Percentiles rank a stretch among this genome's conserved stretches.
These are phyloP conservation scores for Sporobolomyces pararoseus DNA, from an alignment of 768 basidiomycete genomes.

Conservation along the genomic window DNA sequence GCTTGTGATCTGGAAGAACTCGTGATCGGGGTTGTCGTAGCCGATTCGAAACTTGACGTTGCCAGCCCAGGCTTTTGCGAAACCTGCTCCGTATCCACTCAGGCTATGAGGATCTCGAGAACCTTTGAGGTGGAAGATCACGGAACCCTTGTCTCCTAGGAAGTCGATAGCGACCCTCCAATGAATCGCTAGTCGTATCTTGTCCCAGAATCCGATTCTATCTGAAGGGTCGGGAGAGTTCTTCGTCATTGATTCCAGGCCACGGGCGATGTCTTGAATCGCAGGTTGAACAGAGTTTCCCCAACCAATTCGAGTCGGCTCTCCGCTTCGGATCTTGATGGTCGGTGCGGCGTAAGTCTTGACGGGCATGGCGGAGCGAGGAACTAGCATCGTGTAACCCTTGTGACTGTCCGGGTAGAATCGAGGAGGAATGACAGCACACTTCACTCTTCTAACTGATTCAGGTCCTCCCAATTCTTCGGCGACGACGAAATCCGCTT, in stretches of 20 bases:
- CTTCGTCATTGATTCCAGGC: constrained; percentile 74
- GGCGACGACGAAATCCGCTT: constrained; percentile 74
- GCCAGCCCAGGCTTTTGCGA: constrained; percentile 78
- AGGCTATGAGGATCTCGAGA: constrained; percentile 74
- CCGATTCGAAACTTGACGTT: constrained; percentile 67
- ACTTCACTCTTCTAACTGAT: constrained; percentile 53
- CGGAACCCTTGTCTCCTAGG: constrained; percentile 55
- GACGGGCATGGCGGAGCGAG: constrained; percentile 91
- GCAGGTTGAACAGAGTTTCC: constrained; percentile 80
- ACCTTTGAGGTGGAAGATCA: constrained; percentile 83
- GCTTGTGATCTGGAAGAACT: constrained; percentile 76
- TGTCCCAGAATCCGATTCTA: constrained; percentile 90
- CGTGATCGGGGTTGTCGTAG: constrained; percentile 64
- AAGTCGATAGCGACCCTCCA: constrained; percentile 72
- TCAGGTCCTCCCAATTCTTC: constrained; percentile 67
- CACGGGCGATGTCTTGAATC: constrained; percentile 77
- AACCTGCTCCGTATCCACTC: constrained; percentile 71
- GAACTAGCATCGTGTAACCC: constrained; percentile 53
- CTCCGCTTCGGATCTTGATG: constrained; percentile 63
- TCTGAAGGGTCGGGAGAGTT: constrained; percentile 76
- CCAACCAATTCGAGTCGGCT: constrained; percentile 76
- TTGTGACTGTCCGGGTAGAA: constrained; percentile 53
- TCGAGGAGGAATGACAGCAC: constrained; percentile 63
- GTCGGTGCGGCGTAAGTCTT: constrained; percentile 81
- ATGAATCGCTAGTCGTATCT: constrained; percentile 78